Evolutionary conservation across 2,329 filamentous ascomycete species (phyloP), one percentile per base, ranked within the genome.

Genomic region (Aspergillus versicolor): DNA sequence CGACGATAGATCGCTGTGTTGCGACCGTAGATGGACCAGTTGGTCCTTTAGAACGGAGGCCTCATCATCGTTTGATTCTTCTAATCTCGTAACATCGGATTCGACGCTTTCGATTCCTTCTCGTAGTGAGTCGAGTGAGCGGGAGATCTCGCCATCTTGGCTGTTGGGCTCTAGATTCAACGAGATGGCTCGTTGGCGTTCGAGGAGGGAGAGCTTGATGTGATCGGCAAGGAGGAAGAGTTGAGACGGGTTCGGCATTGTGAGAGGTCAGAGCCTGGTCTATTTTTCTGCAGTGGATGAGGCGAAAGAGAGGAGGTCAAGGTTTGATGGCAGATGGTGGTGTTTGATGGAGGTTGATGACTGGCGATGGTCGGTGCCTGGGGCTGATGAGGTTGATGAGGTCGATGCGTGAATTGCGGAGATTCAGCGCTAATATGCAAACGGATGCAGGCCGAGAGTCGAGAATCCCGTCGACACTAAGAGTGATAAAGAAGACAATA

Each of bases 161-260:
- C 88, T 86, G 70, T 89, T 89, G 50, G 85, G 85, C 58, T 91
- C 85, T 55, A 96, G 84, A 65, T 91, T 87, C 44, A 96, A 83
- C 13, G 87, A 89, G 67, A 91, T 86, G 48, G 92, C 91, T 57
- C 93, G 88, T 77, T 96, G 88, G 57, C 93, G 87, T 79, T 97
- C 94, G 24, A 97, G 86, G 15, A 99, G 83, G 13, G 92, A 96
- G 60, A 97, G 85, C 77, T 97, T 97, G 81, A 97, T 90, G 76
- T 97, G 93, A 78, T 99, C 94, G 69, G 92, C 91, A 57, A 97
- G 86, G 53, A 97, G 88, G 73, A 92, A 91, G 65, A 97, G 88
- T 75, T 97, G 92, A 13, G 82, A 82, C 49, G 84, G 80, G 65
- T 82, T 84, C 58, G 80, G 71, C 77, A 79, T 81, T 27, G 68